A percentile compares a stretch with the other conserved stretches of the same genome.
Conservation (phyloP, 192 early-diverging fungal species). For the Dimargaris xerosporica region DNA sequence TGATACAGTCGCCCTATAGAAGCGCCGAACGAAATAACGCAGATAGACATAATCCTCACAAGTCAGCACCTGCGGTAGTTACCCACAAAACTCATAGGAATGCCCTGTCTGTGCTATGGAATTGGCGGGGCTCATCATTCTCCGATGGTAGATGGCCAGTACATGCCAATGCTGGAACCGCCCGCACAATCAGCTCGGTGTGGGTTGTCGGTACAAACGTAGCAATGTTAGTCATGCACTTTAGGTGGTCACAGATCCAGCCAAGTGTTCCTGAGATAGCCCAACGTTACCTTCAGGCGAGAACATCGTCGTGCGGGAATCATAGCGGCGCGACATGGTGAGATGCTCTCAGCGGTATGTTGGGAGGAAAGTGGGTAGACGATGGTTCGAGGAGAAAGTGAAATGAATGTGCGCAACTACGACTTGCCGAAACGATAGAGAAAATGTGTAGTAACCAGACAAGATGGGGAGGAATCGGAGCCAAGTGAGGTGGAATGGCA, state of each 20-base stretch:
- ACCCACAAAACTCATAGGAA: not conserved
- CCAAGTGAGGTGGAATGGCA: too few relatives aligned
- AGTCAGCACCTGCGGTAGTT: not conserved
- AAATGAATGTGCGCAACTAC: too few relatives aligned
- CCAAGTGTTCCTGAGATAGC: not conserved
- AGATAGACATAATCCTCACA: not conserved
- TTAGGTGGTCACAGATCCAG: not conserved
- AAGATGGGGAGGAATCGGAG: too few relatives aligned
- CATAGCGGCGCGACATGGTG: constrained; percentile 90
- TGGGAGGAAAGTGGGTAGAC: too few relatives aligned
- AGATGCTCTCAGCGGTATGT: too few relatives aligned
- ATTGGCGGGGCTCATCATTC: not conserved
- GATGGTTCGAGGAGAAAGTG: too few relatives aligned
- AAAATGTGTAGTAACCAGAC: too few relatives aligned
- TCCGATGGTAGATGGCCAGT: not conserved
- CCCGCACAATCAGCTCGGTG: not conserved
- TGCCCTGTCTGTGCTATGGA: not conserved
- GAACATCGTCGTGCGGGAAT: constrained; percentile 96
- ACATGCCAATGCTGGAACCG: too few relatives aligned
- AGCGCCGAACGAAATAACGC: not conserved
- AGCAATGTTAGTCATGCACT: not conserved
- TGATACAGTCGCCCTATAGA: constrained; percentile 85
- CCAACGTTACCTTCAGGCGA: constrained; percentile 84
- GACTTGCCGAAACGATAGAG: too few relatives aligned
- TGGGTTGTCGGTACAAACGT: not conserved